Conservation (phyloP, 352 stramenopile species). For the Pythium vanterpoolii region DNA sequence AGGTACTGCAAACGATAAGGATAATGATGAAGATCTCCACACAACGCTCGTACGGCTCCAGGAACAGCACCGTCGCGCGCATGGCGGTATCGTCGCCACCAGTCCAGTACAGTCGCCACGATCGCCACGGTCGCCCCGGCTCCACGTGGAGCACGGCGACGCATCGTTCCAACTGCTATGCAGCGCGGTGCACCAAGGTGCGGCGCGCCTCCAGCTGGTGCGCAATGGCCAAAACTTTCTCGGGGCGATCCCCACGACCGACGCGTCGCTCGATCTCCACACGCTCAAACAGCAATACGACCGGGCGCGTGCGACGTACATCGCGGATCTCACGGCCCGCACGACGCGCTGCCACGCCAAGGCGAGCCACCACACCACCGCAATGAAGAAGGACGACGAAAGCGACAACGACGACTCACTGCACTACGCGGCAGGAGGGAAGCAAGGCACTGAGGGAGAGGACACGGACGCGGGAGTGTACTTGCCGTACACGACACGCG, state of each 20-base stretch:
- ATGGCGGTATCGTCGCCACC: too few species aligned
- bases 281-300: constrained; percentile 21
- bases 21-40: constrained; percentile 16
- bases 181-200: constrained; percentile 49
- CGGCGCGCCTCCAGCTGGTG: constrained; percentile 38
- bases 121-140: constrained; percentile 4
- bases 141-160: constrained; percentile 24
- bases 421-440: too few species aligned
- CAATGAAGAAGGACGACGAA: background rate
- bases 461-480: constrained; percentile 29
- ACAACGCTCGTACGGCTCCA: constrained; percentile 6
- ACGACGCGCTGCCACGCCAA: background rate
- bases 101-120: background rate
- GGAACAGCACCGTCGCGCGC: constrained; percentile 13
- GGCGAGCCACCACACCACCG: background rate
- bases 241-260: constrained; percentile 27
- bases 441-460: too few species aligned
- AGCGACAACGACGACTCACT: constrained; percentile 2
- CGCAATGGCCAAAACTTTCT: constrained; percentile 53
- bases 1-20: background rate
- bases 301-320: constrained; percentile 4
- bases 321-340: constrained; percentile 1
- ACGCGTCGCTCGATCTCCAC: constrained; percentile 28
- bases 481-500: constrained; percentile 65
- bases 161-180: constrained; percentile 48